These are phyloP conservation scores for Ustilago nuda DNA, from an alignment of 1,284 basidiomycete genomes.

Conservation along the genomic window DNA sequence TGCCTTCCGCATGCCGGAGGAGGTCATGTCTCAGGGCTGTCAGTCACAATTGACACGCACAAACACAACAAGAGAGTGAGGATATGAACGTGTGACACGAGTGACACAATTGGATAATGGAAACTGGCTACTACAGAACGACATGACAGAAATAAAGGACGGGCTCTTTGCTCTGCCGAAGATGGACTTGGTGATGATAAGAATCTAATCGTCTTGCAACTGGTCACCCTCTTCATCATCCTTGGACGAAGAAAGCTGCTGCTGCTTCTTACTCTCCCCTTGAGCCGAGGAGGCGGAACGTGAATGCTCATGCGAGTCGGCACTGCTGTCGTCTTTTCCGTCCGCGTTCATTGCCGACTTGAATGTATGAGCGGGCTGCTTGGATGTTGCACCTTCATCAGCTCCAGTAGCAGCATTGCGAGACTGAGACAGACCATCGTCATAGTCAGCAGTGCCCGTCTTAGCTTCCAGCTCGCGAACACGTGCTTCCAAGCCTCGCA, in stretches of 20 bases:
- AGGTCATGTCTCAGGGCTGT: too few species aligned
- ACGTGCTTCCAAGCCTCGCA: conserved; percentile 54
- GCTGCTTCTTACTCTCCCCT: conserved; percentile 12
- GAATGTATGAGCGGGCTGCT: not conserved
- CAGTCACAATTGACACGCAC: too few species aligned
- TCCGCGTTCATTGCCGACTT: conserved; percentile 6
- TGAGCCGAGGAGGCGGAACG: conserved; percentile 7
- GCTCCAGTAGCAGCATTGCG: conserved; percentile 8
- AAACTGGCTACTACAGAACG: too few species aligned
- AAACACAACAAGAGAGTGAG: too few species aligned
- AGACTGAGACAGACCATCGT: conserved; percentile 15
- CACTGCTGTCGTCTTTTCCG: conserved; percentile 16
- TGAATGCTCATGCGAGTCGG: conserved; percentile 24
- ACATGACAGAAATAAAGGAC: too few species aligned
- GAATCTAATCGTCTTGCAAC: conserved; percentile 29
- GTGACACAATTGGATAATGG: too few species aligned
- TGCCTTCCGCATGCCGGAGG: too few species aligned
- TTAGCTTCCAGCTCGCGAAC: conserved; percentile 51
- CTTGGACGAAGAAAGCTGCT: conserved; percentile 3
- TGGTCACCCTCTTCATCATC: conserved; percentile 41
- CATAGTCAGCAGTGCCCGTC: conserved; percentile 29
- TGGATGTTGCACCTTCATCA: not conserved
- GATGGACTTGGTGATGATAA: too few species aligned
- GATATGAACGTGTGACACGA: too few species aligned
- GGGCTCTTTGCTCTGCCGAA: too few species aligned